These are phyloP conservation scores for Klebsormidium nitens DNA, from an alignment of 139 green algal genomes.

Conservation along the genomic window DNA sequence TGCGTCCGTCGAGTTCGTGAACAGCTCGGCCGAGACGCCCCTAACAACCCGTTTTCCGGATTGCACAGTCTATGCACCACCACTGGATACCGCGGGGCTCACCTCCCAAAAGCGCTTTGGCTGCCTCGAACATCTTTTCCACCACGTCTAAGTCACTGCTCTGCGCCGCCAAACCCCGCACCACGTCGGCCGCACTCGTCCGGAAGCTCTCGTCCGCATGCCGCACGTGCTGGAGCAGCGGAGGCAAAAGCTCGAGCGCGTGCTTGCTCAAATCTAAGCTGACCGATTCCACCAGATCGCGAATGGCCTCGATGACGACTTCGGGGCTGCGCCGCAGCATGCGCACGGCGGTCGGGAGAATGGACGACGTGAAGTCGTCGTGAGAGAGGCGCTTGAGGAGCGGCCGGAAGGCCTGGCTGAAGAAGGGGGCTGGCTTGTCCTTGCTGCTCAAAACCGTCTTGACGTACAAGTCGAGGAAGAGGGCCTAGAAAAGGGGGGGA, in stretches of 20 bases:
- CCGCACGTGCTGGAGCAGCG: constrained; percentile 25
- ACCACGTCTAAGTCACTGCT: constrained; percentile 28
- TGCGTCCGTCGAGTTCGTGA: too few relatives aligned
- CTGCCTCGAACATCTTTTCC: constrained; percentile 4
- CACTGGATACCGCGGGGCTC: too few relatives aligned
- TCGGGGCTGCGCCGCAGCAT: constrained; percentile 41
- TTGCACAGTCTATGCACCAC: too few relatives aligned
- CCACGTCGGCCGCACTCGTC: constrained; percentile 13
- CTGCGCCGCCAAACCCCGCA: constrained; percentile 19
- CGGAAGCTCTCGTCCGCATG: constrained; percentile 16
- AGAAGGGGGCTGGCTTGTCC: constrained; percentile 9
- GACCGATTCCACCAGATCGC: constrained; percentile 19
- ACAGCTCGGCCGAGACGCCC: too few relatives aligned
- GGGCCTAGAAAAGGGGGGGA: constrained; percentile 6
- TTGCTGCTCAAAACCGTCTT: constrained; percentile 27
- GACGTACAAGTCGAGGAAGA: constrained; percentile 24
- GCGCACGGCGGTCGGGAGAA: constrained; percentile 23
- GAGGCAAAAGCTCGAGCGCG: constrained; percentile 13
- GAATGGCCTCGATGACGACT: constrained; percentile 31
- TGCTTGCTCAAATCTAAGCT: constrained; percentile 32
- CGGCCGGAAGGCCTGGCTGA: constrained; percentile 9
- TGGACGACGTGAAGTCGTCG: constrained; percentile 14
- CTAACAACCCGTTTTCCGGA: too few relatives aligned
- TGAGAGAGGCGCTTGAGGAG: constrained; percentile 12
- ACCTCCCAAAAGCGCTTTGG: neutral